Evolutionary conservation across 352 stramenopile species (phyloP).

Genomic region (Phytophthora fragariaefolia): DNA sequence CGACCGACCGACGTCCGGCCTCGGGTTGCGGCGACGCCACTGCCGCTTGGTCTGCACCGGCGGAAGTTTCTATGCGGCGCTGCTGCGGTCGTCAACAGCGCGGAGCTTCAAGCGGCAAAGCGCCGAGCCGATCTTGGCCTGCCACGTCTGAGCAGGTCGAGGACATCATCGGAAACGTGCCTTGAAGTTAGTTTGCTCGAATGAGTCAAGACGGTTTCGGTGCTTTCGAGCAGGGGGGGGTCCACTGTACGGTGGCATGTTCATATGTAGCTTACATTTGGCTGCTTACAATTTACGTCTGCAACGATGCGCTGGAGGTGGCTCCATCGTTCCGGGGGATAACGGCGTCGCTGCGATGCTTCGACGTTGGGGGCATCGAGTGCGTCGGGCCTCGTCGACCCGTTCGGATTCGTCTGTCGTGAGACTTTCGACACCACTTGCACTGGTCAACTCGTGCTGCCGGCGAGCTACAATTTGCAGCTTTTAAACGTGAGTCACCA

Average conservation of each 20-base stretch:
- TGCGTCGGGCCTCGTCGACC: neutral
- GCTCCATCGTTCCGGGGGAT: no score
- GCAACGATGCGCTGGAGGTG: no score
- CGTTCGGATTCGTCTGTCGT: neutral
- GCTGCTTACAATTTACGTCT: neutral
- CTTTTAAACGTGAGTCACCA: no score
- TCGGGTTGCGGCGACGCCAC: slow-evolving; percentile 14
- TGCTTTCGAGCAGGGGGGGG: no score
- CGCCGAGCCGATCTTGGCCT: slow-evolving; percentile 3
- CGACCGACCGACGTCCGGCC: neutral
- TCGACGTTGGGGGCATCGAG: neutral
- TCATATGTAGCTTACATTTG: neutral
- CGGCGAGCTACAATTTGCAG: no score
- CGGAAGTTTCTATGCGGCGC: slow-evolving; percentile 16
- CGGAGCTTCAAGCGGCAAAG: slow-evolving; percentile 12
- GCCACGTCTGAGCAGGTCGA: slow-evolving; percentile 8
- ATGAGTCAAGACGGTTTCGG: slow-evolving; percentile 2
- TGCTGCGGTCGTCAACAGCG: slow-evolving; percentile 1
- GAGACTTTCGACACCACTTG: no score
- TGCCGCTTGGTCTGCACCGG: slow-evolving; percentile 2
- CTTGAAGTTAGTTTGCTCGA: slow-evolving; percentile 7
- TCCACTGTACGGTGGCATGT: no score
- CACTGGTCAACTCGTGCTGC: no score
- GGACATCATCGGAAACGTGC: slow-evolving; percentile 18
- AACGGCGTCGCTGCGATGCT: neutral